Evolutionary conservation across 106 monocot genomes (phyloP), one percentile per base, ranked within the genome.

Genomic region (Vanilla planifolia): DNA sequence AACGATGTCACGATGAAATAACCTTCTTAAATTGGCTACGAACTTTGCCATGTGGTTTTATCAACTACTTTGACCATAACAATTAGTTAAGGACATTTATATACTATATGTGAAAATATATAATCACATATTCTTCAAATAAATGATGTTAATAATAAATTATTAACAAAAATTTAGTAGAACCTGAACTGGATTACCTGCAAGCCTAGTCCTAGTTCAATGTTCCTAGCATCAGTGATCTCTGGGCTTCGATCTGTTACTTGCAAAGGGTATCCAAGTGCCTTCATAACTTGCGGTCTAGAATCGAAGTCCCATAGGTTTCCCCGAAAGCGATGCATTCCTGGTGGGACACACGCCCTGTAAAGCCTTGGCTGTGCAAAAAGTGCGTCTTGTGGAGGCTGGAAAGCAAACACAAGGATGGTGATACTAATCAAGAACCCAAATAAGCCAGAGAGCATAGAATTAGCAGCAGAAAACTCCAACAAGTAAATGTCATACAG

Each of bases 311-410:
- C 93, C 93, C 93, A 93, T 19, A 93, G 73, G 33, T 93, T 93
- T 20, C 85, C 85, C 35, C 93, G 72, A 60, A 93, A 93, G 10
- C 93, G 84, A 72, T 93, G 93, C 93, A 93, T 93, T 13, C 93
- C 93, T 27, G 93, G 93, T 17, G 93, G 93, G n/a, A 93, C 93
- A 43, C 88, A 93, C 8, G 85, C 93, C 65, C 93, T 81, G 63
- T 88, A 93, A 55, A 93, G 88, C 50, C 93, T 85, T 62, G 93
- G 93, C 13, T 89, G 88, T 39, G 81, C 73, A 75, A 93, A 88
- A 51, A 93, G 81, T 56, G 93, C 93, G 75, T 93, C 93, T 63
- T 80, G 74, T 55, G 93, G 93, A 75, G 88, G 88, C 93, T 93
- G 85, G 62, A 66, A 55, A n/a, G 25, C 1, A 29, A 28, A 45